Base-by-base conservation (phyloP, 805 yeast species). In the Cyberlindnera xishuangbannaensis region DNA sequence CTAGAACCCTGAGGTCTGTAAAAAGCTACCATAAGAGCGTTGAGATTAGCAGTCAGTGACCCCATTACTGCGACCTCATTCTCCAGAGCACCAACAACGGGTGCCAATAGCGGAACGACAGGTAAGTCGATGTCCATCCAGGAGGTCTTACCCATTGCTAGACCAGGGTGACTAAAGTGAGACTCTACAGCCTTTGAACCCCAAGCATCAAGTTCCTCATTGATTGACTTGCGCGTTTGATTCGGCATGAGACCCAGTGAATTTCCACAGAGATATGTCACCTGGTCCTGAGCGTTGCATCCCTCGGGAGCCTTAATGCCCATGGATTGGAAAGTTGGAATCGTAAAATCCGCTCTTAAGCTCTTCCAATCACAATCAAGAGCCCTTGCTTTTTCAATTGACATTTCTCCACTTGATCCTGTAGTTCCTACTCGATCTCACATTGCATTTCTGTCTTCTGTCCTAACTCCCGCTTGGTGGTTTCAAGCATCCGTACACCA, bases 221-320 rank as follows among this genome's bases (percentile, higher is more conserved):
- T 58, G 12, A 88, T 62, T 12, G 83, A 82, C 6, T 44, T 42
- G 21, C 72, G 62, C 0, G 88, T 78, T 7, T 63, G 51, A 31
- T 58, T 63, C 0, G 97, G 97, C 88, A 86, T 83, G 39, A 88
- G 61, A 0, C 97, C 97, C 6, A 88, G 71, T n/a, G 95, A 85
- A 62, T 88, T 90, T 3, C 97, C 97, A 59, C 95, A 86, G 29
- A 88, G 64, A 53, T 88, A 90, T 15, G 70, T 64, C 10, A 72
- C 62, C 7, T 45, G 40, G 18, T 48, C 44, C 29, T 28, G 17
- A 3, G 30, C 30, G 7, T 36, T 13, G 17, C 24, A 7, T 9
- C 21, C 34, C 7, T 15, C 26, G 6, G 37, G 30, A 5, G 29
- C 17, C 15, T 37, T 25, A 7, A 40, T 47, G 0, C 83, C 88